Percentiles rank a stretch among this genome's conserved stretches.
Conservation (phyloP, 78 protist species). For the Acrasis kona region DNA sequence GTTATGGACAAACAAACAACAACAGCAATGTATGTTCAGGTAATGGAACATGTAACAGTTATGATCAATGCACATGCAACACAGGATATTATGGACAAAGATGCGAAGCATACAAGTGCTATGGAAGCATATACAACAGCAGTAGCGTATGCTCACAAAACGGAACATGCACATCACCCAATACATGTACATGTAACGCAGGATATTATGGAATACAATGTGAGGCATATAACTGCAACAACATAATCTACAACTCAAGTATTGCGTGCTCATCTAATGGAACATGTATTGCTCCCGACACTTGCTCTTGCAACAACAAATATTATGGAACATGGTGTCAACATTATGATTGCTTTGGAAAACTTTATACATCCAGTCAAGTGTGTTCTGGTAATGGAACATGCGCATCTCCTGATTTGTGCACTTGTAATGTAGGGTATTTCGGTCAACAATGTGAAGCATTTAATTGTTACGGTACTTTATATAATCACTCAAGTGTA, state of each 20-base stretch:
- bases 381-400: background rate
- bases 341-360: background rate
- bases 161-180: background rate
- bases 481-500: background rate
- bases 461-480: background rate
- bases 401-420: background rate
- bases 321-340: background rate
- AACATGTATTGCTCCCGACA: background rate
- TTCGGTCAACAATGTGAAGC: background rate
- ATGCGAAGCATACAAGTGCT: background rate
- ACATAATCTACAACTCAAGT: background rate
- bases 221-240: background rate
- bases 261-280: background rate
- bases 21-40: background rate
- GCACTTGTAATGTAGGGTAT: background rate
- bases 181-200: background rate
- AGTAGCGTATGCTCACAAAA: background rate
- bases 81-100: background rate
- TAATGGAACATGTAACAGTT: background rate
- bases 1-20: no score
- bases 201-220: constrained; percentile 1
- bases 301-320: background rate
- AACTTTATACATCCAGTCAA: background rate
- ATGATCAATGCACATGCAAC: background rate
- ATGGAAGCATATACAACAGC: background rate